These are phyloP conservation scores for Tulasnella sp. DNA, from an alignment of 768 basidiomycete species.

Conservation along the genomic window DNA sequence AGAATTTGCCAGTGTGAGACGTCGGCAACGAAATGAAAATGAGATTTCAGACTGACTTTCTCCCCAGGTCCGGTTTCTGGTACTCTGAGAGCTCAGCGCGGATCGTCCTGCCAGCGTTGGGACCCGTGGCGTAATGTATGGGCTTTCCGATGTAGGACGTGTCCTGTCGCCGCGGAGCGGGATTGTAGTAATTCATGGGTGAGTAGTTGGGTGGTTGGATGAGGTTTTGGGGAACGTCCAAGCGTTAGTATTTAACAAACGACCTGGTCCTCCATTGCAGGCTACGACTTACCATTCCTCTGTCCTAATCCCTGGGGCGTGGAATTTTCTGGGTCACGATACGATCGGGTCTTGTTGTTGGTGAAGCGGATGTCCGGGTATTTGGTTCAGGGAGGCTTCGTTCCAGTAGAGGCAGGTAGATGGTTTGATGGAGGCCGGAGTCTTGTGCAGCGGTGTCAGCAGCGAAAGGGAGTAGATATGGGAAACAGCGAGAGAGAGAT, in stretches of 20 bases:
- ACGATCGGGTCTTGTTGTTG: not conserved
- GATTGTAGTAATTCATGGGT: conserved; percentile 9
- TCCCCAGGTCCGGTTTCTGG: conserved; percentile 55
- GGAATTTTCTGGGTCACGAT: not conserved
- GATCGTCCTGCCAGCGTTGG: conserved; percentile 45
- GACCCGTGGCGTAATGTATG: conserved; percentile 46
- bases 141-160: conserved; percentile 33
- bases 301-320: not conserved
- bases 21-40: conserved; percentile 14
- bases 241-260: not conserved
- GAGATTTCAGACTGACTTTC: conserved; percentile 37
- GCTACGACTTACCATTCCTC: not conserved
- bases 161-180: conserved; percentile 13
- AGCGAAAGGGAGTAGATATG: not conserved
- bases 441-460: not conserved
- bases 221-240: not conserved
- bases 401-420: not conserved
- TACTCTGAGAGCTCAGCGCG: conserved; percentile 29
- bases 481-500: not conserved
- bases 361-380: not conserved
- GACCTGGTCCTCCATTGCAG: not conserved
- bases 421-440: not conserved
- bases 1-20: not conserved
- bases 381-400: not conserved
- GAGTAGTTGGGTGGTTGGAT: not conserved